A percentile compares a stretch with the other conserved stretches of the same genome.
These are phyloP conservation scores for Aeminium ludgeri DNA, from an alignment of 495 filamentous ascomycete genomes.

Conservation along the genomic window DNA sequence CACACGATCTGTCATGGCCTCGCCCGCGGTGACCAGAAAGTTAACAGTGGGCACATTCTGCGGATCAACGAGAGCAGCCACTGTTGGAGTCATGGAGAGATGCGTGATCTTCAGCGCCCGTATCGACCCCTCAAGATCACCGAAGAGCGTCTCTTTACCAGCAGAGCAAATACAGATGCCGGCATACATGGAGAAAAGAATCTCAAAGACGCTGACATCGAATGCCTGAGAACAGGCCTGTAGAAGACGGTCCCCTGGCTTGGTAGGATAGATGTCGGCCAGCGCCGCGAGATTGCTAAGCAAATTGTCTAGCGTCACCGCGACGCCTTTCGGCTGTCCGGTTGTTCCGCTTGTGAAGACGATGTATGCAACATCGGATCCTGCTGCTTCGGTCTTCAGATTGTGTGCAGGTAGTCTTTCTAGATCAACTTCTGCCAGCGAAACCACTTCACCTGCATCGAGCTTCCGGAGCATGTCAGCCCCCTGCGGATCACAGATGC, in stretches of 20 bases:
- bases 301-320: constrained; percentile 50
- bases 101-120: constrained; percentile 46
- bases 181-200: constrained; percentile 43
- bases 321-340: constrained; percentile 51
- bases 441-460: neutral
- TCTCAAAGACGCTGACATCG: constrained; percentile 64
- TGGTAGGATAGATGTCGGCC: constrained; percentile 39
- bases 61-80: constrained; percentile 50
- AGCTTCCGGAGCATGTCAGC: neutral
- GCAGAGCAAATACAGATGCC: constrained; percentile 59
- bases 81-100: constrained; percentile 60
- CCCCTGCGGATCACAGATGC: constrained; percentile 23
- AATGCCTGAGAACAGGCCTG: constrained; percentile 62
- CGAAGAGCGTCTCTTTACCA: constrained; percentile 45
- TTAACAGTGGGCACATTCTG: constrained; percentile 43
- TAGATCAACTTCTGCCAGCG: constrained; percentile 2
- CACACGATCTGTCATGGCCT: constrained; percentile 50
- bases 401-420: neutral
- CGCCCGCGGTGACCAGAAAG: constrained; percentile 55
- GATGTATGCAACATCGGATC: constrained; percentile 27
- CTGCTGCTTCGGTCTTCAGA: constrained; percentile 5
- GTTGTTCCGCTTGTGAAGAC: constrained; percentile 54
- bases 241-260: constrained; percentile 35
- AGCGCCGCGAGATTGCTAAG: constrained; percentile 49
- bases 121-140: constrained; percentile 44